Conservation (phyloP, 2,329 filamentous ascomycete species). For the Fusarium kyushuense region DNA sequence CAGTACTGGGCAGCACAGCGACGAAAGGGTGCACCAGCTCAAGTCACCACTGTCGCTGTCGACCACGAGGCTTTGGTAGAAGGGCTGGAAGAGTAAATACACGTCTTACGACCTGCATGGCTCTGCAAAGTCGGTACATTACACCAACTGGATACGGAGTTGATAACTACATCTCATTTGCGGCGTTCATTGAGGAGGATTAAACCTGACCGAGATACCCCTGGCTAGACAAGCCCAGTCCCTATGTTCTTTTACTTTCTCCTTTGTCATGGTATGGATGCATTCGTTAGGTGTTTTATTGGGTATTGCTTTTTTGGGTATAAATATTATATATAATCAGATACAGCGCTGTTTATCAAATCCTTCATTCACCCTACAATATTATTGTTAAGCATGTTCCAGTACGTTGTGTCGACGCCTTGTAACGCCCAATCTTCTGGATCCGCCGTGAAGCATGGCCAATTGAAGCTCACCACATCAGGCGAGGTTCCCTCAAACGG, state of each 20-base stretch:
- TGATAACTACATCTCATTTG: slow-evolving; percentile 37
- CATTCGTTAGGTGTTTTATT: slow-evolving; percentile 33
- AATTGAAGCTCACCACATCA: slow-evolving; percentile 34
- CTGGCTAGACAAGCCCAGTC: slow-evolving; percentile 43
- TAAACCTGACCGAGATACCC: slow-evolving; percentile 46
- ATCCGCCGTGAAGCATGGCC: slow-evolving; percentile 49
- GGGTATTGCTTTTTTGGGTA: slow-evolving; percentile 29
- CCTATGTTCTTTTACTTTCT: slow-evolving; percentile 31
- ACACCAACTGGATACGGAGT: slow-evolving; percentile 40
- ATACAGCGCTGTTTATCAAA: slow-evolving; percentile 7
- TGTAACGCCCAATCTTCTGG: slow-evolving; percentile 57
- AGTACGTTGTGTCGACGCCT: slow-evolving; percentile 55
- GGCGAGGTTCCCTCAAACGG: slow-evolving; percentile 7
- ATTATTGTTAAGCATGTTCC: slow-evolving; percentile 51
- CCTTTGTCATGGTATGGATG: slow-evolving; percentile 20
- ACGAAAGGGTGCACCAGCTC: slow-evolving; percentile 65
- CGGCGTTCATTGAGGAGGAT: slow-evolving; percentile 42
- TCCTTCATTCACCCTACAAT: slow-evolving; percentile 7
- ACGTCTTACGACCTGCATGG: slow-evolving; percentile 1
- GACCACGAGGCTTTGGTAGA: slow-evolving; percentile 72
- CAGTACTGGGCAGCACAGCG: slow-evolving; percentile 65
- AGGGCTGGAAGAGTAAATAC: slow-evolving; percentile 57
- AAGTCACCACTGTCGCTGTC: slow-evolving; percentile 68
- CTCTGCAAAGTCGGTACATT: slow-evolving; percentile 6
- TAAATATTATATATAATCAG: slow-evolving; percentile 38